Evolutionary conservation across 176 grass and related monocot species (phyloP).

Genomic region (Musa beccarii): DNA sequence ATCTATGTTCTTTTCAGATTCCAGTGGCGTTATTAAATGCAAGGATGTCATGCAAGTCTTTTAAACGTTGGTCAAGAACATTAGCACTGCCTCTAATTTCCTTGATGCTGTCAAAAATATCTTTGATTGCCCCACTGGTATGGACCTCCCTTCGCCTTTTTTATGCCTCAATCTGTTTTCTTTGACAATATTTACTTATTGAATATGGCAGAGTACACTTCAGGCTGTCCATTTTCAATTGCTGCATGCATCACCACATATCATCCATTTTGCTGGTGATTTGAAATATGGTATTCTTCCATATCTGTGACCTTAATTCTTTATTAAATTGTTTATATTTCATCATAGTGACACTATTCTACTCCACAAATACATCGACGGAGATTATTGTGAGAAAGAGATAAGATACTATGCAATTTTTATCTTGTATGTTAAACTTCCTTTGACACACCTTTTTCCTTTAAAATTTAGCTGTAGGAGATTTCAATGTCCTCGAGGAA

Average conservation of each 20-base stretch:
- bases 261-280: conserved; percentile 84
- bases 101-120: conserved; percentile 79
- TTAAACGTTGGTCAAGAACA: conserved; percentile 57
- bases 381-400: not conserved
- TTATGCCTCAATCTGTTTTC: conserved; percentile 14
- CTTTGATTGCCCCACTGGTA: conserved; percentile 75
- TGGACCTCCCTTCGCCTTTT: not conserved
- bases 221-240: conserved; percentile 72
- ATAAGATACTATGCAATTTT: not conserved
- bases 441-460: not conserved
- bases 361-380: not conserved
- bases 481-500: conserved; percentile 38
- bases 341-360: not conserved
- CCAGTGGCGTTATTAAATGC: conserved; percentile 80
- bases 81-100: conserved; percentile 52
- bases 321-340: not conserved
- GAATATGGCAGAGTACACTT: conserved; percentile 52
- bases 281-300: conserved; percentile 68
- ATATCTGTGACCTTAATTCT: not conserved
- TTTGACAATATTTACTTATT: conserved; percentile 19
- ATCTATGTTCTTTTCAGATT: conserved; percentile 45
- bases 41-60: conserved; percentile 72
- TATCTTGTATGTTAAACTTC: not conserved
- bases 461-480: conserved; percentile 46
- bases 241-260: conserved; percentile 48